Conservation (phyloP, 2,329 filamentous ascomycete genomes). For the Pyrenochaeta sp. region DNA sequence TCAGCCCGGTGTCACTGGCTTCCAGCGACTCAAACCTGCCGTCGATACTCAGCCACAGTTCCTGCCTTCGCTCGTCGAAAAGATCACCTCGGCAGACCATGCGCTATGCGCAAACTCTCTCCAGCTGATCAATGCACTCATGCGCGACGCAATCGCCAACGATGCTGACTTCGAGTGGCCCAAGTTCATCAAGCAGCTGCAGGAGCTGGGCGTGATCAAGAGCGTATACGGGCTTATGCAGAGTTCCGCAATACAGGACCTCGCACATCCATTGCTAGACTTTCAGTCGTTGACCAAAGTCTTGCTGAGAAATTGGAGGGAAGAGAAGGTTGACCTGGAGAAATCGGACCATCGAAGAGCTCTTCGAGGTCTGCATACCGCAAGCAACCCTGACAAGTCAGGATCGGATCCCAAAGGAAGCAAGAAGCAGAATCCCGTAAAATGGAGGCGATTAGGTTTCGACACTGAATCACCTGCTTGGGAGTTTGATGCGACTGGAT, state of each 20-base stretch:
- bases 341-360: conserved; percentile 87
- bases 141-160: conserved; percentile 86
- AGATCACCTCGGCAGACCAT: conserved; percentile 93
- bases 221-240: conserved; percentile 93
- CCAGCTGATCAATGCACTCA: conserved; percentile 93
- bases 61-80: conserved; percentile 89
- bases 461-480: conserved; percentile 85
- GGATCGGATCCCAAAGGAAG: conserved; percentile 59
- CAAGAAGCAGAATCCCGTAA: conserved; percentile 82
- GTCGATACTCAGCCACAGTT: conserved; percentile 93
- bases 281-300: conserved; percentile 93
- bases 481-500: conserved; percentile 88
- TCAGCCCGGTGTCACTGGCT: conserved; percentile 76
- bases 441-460: conserved; percentile 93
- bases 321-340: conserved; percentile 84
- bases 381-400: conserved; percentile 74
- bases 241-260: conserved; percentile 87
- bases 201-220: conserved; percentile 91
- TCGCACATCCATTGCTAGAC: conserved; percentile 88
- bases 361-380: conserved; percentile 83
- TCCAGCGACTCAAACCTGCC: conserved; percentile 89
- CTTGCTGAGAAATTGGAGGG: conserved; percentile 85
- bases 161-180: conserved; percentile 87
- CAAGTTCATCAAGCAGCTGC: conserved; percentile 90
- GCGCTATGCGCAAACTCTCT: conserved; percentile 94